Evolutionary conservation across 1,284 basidiomycete genomes (phyloP).

Genomic region (Ceratorhiza oryzae-sativae): DNA sequence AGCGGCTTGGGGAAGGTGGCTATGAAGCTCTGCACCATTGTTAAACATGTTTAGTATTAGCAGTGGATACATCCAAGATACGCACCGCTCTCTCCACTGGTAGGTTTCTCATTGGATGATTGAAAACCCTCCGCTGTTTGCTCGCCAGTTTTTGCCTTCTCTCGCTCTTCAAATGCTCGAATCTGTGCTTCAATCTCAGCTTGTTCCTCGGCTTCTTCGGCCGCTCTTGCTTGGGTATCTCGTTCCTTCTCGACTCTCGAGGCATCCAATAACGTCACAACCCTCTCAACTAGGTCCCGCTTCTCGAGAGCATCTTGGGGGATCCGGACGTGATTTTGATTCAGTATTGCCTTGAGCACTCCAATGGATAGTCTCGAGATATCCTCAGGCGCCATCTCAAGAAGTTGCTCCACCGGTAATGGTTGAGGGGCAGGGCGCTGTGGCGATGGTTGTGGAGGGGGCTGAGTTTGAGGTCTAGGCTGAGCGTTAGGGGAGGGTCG

Average conservation of each 20-base stretch:
- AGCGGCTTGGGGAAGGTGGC: conserved; percentile 47
- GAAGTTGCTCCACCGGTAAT: conserved; percentile 15
- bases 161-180: conserved; percentile 13
- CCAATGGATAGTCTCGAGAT: conserved; percentile 19
- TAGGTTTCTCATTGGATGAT: background rate
- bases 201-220: conserved; percentile 1
- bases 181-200: conserved; percentile 13
- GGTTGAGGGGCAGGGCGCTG: conserved; percentile 2
- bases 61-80: background rate
- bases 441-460: background rate
- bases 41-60: too few relatives aligned
- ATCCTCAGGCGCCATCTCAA: background rate
- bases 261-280: conserved; percentile 9
- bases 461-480: background rate
- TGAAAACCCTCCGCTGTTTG: background rate
- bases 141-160: background rate
- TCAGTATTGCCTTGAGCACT: conserved; percentile 11
- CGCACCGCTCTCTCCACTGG: background rate
- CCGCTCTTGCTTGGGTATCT: conserved; percentile 2
- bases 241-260: conserved; percentile 13
- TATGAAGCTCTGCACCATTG: background rate
- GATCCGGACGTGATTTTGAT: conserved; percentile 29
- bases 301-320: conserved; percentile 31
- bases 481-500: background rate
- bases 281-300: conserved; percentile 13